phyloP scores from a whole-genome alignment of 2,329 filamentous ascomycete genomes.

The Colletotrichum simmondsii region DNA sequence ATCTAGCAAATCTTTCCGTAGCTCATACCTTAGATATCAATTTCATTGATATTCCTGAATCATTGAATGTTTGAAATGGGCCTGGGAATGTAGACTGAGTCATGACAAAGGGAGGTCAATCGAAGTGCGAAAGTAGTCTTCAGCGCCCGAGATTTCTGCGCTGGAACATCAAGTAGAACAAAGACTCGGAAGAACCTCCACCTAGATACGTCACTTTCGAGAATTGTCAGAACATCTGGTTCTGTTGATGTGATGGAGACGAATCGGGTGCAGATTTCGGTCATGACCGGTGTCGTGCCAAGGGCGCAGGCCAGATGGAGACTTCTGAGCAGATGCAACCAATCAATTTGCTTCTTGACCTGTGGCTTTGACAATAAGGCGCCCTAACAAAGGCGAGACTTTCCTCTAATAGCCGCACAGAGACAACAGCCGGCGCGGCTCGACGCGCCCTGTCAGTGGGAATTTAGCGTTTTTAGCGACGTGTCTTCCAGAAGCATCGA shows the following conservation, averaged over 20 bases:
- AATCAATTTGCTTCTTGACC: constrained; percentile 6
- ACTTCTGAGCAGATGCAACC: not conserved
- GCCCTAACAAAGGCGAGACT: constrained; percentile 4
- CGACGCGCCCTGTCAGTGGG: not conserved
- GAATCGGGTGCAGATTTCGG: not conserved
- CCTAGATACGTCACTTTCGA: not conserved
- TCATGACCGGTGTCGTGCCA: constrained; percentile 12
- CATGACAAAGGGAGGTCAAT: no score
- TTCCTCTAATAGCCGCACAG: not conserved
- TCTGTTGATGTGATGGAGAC: not conserved
- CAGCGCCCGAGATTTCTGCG: not conserved
- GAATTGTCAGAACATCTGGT: not conserved
- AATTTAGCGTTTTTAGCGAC: not conserved
- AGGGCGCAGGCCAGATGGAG: constrained; percentile 15
- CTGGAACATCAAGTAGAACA: not conserved
- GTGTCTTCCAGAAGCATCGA: constrained; percentile 11
- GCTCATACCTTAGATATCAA: not conserved
- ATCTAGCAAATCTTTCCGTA: not conserved
- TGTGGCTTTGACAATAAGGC: constrained; percentile 27
- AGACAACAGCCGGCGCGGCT: not conserved
- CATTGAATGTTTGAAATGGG: no score
- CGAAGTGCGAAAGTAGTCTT: no score
- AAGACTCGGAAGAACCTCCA: not conserved
- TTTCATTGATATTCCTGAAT: not conserved
- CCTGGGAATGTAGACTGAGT: no score